These are phyloP conservation scores for Cephalotrichum gorgonifer DNA, from an alignment of 2,329 filamentous ascomycete species.

Conservation along the genomic window DNA sequence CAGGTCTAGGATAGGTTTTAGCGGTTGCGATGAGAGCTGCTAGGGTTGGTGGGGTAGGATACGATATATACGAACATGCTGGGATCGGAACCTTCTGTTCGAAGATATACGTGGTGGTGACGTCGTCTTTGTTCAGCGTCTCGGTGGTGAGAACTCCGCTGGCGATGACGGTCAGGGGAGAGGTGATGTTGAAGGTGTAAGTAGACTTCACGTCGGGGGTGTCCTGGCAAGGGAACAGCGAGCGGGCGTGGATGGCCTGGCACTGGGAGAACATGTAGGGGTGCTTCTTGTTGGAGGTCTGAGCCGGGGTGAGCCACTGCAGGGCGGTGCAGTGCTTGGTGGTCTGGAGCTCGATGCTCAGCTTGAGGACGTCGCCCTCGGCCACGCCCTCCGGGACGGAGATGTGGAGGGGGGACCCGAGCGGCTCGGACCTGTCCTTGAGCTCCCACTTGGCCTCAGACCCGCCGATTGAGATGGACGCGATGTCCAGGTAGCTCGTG, in stretches of 20 bases:
- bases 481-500: slow-evolving; percentile 71
- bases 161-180: slow-evolving; percentile 80
- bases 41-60: too few relatives aligned
- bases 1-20: too few relatives aligned
- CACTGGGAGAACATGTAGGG: slow-evolving; percentile 98
- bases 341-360: slow-evolving; percentile 64
- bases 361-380: slow-evolving; percentile 34
- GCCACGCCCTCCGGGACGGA: slow-evolving; percentile 41
- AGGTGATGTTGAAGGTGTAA: slow-evolving; percentile 79
- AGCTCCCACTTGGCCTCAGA: slow-evolving; percentile 56
- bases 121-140: slow-evolving; percentile 32
- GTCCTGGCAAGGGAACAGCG: slow-evolving; percentile 93
- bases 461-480: slow-evolving; percentile 59
- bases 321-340: slow-evolving; percentile 84
- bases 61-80: too few relatives aligned
- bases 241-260: slow-evolving; percentile 90
- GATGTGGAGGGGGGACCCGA: slow-evolving; percentile 61
- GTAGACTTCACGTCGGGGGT: slow-evolving; percentile 97
- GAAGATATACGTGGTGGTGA: slow-evolving; percentile 67
- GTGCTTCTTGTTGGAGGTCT: slow-evolving; percentile 91
- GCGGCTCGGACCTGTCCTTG: slow-evolving; percentile 60
- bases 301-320: slow-evolving; percentile 88
- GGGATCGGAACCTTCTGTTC: slow-evolving; percentile 88
- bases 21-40: too few relatives aligned
- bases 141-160: slow-evolving; percentile 59